Evolutionary conservation across 306 rosid genomes (phyloP).

Genomic region (Senna siamea): DNA sequence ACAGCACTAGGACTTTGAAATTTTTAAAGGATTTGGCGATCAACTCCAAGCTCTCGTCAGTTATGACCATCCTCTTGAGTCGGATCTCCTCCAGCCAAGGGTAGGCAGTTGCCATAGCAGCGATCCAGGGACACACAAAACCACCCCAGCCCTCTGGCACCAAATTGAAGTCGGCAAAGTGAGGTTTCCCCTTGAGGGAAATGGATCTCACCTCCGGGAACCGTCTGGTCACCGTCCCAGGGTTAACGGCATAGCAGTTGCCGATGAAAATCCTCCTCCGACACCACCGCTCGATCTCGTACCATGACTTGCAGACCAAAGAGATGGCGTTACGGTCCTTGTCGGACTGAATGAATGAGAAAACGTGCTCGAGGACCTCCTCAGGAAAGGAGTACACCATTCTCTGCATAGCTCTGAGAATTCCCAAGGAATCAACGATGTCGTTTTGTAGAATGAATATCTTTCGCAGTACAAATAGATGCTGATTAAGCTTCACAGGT

Average conservation of each 20-base stretch:
- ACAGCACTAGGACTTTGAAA: constrained; percentile 77
- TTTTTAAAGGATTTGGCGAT: constrained; percentile 82
- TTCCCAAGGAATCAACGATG: constrained; percentile 15
- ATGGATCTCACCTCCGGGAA: constrained; percentile 91
- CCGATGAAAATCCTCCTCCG: constrained; percentile 75
- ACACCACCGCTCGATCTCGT: constrained; percentile 93
- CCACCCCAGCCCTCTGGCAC: constrained; percentile 99
- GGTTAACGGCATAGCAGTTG: constrained; percentile 87
- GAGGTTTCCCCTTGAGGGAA: constrained; percentile 85
- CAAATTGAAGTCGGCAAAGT: constrained; percentile 94
- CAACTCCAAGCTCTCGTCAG: constrained; percentile 78
- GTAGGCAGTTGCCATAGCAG: constrained; percentile 67
- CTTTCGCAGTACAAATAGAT: background rate
- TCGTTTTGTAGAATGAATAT: constrained; percentile 7
- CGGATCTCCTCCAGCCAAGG: constrained; percentile 88
- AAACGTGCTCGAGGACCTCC: constrained; percentile 71
- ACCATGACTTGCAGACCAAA: constrained; percentile 91
- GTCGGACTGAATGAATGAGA: constrained; percentile 72
- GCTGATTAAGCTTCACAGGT: background rate
- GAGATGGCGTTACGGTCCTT: constrained; percentile 82
- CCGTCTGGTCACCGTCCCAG: constrained; percentile 61
- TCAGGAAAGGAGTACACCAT: constrained; percentile 13
- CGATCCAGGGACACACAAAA: constrained; percentile 76
- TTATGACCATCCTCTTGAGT: constrained; percentile 88
- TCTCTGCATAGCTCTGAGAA: constrained; percentile 49